Conservation (phyloP, 371 early-diverging fungal species). For the Mortierella sp. region DNA sequence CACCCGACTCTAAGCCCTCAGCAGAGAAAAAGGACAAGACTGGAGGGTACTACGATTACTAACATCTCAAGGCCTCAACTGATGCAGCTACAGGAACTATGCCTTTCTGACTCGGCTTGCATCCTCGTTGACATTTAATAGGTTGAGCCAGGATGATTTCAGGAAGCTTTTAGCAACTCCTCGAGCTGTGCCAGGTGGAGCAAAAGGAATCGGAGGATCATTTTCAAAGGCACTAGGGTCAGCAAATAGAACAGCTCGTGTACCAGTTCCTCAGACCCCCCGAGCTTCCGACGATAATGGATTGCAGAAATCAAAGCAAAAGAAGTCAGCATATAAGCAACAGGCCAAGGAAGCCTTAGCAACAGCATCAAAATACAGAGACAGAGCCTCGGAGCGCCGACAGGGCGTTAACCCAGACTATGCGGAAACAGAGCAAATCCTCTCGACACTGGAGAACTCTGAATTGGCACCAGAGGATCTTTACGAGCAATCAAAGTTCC, state of each 20-base stretch:
- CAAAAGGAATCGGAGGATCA: constrained; percentile 34
- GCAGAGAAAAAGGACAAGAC: constrained; percentile 41
- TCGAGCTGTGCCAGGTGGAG: constrained; percentile 55
- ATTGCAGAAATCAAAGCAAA: constrained; percentile 31
- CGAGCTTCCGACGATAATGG: constrained; percentile 55
- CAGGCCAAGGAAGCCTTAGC: constrained; percentile 26
- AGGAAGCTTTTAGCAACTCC: constrained; percentile 83
- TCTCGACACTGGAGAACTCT: constrained; percentile 46
- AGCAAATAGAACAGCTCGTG: constrained; percentile 55
- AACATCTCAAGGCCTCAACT: not conserved
- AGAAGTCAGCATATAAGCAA: constrained; percentile 19
- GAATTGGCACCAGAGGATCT: constrained; percentile 60
- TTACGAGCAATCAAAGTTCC: constrained; percentile 86
- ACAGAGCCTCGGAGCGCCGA: constrained; percentile 91
- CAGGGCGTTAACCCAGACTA: constrained; percentile 67
- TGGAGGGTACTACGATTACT: constrained; percentile 27
- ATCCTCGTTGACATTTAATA: constrained; percentile 22
- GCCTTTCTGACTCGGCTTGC: not conserved
- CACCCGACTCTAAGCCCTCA: constrained; percentile 37
- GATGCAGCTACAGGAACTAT: not conserved
- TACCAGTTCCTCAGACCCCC: constrained; percentile 55
- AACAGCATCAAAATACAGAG: constrained; percentile 71
- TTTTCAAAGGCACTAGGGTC: constrained; percentile 49
- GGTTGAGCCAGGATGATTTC: constrained; percentile 84
- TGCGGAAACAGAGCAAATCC: constrained; percentile 62